A percentile compares a stretch with the other conserved stretches of the same genome.
These are phyloP conservation scores for Xylaria sp. DNA, from an alignment of 2,329 filamentous ascomycete species.

Conservation along the genomic window DNA sequence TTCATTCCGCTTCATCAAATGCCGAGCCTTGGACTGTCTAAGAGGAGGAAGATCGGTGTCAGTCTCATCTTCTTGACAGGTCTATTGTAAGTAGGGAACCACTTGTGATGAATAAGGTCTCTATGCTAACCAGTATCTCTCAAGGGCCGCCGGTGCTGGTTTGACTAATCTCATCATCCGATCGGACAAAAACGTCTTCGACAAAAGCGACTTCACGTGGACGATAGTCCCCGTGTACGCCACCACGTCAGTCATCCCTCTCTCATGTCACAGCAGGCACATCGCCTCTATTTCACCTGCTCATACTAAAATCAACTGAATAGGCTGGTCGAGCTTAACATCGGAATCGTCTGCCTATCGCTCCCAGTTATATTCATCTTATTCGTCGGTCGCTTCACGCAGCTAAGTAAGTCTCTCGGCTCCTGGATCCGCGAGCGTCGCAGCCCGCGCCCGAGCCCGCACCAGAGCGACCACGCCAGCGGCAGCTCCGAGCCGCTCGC, in stretches of 20 bases:
- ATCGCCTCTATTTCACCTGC: neutral
- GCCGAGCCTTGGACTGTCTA: conserved; percentile 32
- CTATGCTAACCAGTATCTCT: neutral
- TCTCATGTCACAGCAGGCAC: too few species aligned
- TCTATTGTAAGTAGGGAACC: conserved; percentile 28
- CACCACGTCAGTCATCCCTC: neutral
- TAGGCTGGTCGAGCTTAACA: conserved; percentile 35
- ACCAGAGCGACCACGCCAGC: conserved; percentile 17
- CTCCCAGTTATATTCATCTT: conserved; percentile 33
- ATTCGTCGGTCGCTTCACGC: conserved; percentile 34
- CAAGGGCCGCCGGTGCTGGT: conserved; percentile 31
- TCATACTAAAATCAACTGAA: neutral
- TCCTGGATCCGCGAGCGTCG: conserved; percentile 37
- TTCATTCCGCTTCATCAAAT: conserved; percentile 37
- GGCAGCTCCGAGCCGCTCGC: conserved; percentile 23
- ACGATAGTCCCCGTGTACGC: conserved; percentile 7
- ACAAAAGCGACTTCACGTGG: conserved; percentile 28
- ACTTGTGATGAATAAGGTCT: neutral
- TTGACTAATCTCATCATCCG: conserved; percentile 35
- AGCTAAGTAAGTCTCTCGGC: conserved; percentile 28
- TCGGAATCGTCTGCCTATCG: conserved; percentile 35
- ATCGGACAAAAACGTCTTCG: conserved; percentile 32
- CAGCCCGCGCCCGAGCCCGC: conserved; percentile 21
- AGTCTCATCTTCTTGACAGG: conserved; percentile 37
- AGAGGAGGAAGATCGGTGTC: conserved; percentile 37